Evolutionary conservation across 345 rosid species (phyloP).

Genomic region (Salix purpurea): DNA sequence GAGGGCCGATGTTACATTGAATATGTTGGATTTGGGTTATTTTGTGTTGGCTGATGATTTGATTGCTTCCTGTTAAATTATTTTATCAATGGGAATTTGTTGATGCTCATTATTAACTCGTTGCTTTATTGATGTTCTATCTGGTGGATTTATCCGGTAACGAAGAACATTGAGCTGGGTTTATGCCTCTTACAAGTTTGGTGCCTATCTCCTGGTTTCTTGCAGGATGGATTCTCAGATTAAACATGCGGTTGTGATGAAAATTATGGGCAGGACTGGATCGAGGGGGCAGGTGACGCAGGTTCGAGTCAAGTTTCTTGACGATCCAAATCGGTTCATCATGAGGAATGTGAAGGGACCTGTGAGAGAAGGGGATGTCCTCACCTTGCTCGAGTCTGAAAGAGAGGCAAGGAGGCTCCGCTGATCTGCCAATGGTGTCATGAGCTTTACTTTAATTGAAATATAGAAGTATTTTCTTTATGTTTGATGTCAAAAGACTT

Average conservation of each 20-base stretch:
- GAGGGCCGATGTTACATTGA: no score
- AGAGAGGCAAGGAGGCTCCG: conserved; percentile 89
- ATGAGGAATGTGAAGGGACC: conserved; percentile 93
- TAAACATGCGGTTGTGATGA: conserved; percentile 78
- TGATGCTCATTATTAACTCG: no score
- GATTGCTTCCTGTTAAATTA: no score
- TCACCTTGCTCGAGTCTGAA: conserved; percentile 79
- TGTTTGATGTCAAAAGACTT: neutral
- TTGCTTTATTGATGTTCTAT: no score
- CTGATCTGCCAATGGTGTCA: neutral
- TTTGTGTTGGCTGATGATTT: no score
- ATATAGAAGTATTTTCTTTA: neutral
- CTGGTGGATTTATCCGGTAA: no score
- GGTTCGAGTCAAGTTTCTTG: conserved; percentile 74
- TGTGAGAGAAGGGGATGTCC: conserved; percentile 75
- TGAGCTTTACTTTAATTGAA: neutral
- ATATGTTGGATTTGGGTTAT: no score
- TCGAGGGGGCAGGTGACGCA: conserved; percentile 91
- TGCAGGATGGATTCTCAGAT: conserved; percentile 62
- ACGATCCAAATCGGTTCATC: conserved; percentile 58
- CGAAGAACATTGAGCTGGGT: no score
- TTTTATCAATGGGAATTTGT: no score
- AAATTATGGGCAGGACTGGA: conserved; percentile 88
- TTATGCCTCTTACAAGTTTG: no score
- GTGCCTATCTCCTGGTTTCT: neutral